Percentiles rank a stretch among this genome's conserved stretches.
phyloP scores from a whole-genome alignment of 176 grass and related monocot genomes.

The Oryza glumipatula region DNA sequence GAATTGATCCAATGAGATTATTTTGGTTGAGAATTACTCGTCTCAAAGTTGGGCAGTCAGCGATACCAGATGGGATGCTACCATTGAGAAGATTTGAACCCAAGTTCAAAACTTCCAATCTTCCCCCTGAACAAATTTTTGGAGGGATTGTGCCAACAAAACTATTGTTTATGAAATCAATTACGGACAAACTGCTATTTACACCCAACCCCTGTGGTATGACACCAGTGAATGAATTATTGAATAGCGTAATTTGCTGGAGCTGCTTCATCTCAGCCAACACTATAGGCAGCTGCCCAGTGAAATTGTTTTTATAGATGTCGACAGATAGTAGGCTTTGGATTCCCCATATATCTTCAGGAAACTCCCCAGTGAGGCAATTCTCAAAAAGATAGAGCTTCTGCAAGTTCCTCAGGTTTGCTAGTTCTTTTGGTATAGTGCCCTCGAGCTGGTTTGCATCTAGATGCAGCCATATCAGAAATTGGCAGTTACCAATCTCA shows the following conservation, averaged over 20 bases:
- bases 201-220: constrained; percentile 48
- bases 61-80: constrained; percentile 55
- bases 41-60: constrained; percentile 54
- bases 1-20: constrained; percentile 53
- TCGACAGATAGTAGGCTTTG: neutral
- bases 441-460: constrained; percentile 61
- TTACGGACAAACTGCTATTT: constrained; percentile 46
- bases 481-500: constrained; percentile 51
- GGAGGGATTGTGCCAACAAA: constrained; percentile 65
- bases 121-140: constrained; percentile 56
- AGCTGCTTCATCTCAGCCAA: constrained; percentile 52
- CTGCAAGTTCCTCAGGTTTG: constrained; percentile 42
- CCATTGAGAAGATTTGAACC: constrained; percentile 60
- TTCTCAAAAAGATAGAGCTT: constrained; percentile 49
- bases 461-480: constrained; percentile 36
- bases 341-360: constrained; percentile 1
- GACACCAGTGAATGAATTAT: neutral
- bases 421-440: constrained; percentile 48
- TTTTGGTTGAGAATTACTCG: constrained; percentile 62
- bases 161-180: constrained; percentile 59
- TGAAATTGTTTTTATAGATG: constrained; percentile 48
- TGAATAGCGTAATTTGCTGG: constrained; percentile 43
- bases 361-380: constrained; percentile 36
- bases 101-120: constrained; percentile 47
- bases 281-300: constrained; percentile 47